A percentile compares a stretch with the other conserved stretches of the same genome.
These are phyloP conservation scores for Mollisiaceae sp. DNA, from an alignment of 2,329 filamentous ascomycete species.

Conservation along the genomic window DNA sequence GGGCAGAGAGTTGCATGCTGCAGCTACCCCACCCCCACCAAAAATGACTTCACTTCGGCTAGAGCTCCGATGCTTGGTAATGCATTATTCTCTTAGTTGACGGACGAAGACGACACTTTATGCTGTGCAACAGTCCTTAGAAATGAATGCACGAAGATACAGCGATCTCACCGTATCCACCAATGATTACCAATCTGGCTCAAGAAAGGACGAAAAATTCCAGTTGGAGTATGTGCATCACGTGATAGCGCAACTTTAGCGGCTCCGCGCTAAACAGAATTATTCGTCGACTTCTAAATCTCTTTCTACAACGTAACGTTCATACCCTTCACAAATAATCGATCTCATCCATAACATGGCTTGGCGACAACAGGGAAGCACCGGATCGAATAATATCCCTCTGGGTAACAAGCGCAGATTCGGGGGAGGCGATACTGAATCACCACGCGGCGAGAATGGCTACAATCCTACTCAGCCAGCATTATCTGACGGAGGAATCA, in stretches of 20 bases:
- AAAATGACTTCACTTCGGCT: constrained; percentile 16
- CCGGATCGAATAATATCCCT: constrained; percentile 97
- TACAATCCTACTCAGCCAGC: constrained; percentile 37
- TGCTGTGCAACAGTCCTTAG: background rate
- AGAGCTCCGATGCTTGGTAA: constrained; percentile 18
- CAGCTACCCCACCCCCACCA: constrained; percentile 6
- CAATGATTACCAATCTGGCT: background rate
- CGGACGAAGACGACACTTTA: background rate
- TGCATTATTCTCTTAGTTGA: background rate
- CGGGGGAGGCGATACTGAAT: constrained; percentile 64
- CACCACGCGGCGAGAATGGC: constrained; percentile 41
- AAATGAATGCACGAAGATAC: background rate
- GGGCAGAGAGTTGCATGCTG: background rate
- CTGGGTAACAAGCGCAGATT: constrained; percentile 85
- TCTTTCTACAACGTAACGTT: background rate
- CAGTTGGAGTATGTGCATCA: no score
- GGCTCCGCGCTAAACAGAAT: constrained; percentile 10
- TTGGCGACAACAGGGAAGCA: constrained; percentile 82
- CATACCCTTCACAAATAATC: constrained; percentile 13
- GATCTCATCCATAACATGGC: constrained; percentile 54
- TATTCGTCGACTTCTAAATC: constrained; percentile 9
- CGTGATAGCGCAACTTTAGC: background rate
- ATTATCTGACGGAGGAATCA: constrained; percentile 51
- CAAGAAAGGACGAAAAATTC: no score
- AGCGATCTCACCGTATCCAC: background rate